Conservation (phyloP, 805 yeast genomes). For the Ogataea paradorogensis region DNA sequence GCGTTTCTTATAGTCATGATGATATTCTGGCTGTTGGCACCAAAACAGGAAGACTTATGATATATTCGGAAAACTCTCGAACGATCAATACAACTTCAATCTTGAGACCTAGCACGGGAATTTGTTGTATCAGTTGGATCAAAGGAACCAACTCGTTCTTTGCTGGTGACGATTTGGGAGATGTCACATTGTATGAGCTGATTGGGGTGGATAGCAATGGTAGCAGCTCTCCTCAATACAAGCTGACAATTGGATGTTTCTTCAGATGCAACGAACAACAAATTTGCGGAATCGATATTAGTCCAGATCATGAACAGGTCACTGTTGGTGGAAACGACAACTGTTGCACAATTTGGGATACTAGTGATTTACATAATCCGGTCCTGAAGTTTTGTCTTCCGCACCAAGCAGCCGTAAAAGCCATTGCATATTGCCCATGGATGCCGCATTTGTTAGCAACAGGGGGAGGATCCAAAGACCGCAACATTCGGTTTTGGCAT, state of each 20-base stretch:
- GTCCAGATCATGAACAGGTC: conserved; percentile 48
- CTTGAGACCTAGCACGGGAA: conserved; percentile 37
- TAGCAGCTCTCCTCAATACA: conserved; percentile 5
- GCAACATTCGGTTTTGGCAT: conserved; percentile 86
- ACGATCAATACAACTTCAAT: conserved; percentile 18
- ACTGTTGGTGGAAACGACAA: conserved; percentile 89
- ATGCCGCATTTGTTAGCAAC: conserved; percentile 74
- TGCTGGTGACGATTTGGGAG: conserved; percentile 67
- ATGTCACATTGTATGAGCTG: conserved; percentile 43
- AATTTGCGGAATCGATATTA: conserved; percentile 65
- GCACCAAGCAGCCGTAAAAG: conserved; percentile 88
- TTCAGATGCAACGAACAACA: conserved; percentile 55
- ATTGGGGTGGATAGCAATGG: conserved; percentile 6
- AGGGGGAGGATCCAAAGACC: conserved; percentile 86
- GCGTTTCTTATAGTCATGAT: conserved; percentile 53
- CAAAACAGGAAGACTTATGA: conserved; percentile 48
- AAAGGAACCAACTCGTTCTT: conserved; percentile 42
- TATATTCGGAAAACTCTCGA: conserved; percentile 31
- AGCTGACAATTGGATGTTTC: conserved; percentile 20
- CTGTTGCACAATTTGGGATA: conserved; percentile 74
- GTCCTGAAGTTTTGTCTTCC: conserved; percentile 45
- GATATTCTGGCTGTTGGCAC: conserved; percentile 55
- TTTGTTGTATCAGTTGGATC: conserved; percentile 64
- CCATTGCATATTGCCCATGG: conserved; percentile 92
- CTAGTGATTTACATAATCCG: conserved; percentile 42